phyloP scores from a whole-genome alignment of 768 basidiomycete species.

The Mrakia hoshinonis region DNA sequence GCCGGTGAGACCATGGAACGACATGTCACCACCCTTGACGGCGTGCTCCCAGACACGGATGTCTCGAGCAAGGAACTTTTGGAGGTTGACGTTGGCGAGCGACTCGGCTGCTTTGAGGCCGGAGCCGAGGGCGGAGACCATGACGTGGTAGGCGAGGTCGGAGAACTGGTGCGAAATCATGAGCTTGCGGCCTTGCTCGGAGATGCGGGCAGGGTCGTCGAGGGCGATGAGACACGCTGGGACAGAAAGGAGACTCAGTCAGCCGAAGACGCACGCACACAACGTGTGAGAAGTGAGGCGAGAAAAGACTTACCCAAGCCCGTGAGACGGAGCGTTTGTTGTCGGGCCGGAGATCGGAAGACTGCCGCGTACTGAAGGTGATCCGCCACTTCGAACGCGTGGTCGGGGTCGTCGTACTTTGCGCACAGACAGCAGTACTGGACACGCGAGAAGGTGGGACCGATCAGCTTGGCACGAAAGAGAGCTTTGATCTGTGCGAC shows the following conservation, averaged over 20 bases:
- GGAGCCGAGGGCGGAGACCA: constrained; percentile 62
- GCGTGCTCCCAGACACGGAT: constrained; percentile 60
- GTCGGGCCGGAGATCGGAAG: constrained; percentile 44
- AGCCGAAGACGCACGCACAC: not conserved
- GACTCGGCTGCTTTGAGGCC: constrained; percentile 63
- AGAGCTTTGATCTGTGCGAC: not conserved
- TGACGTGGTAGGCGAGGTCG: constrained; percentile 71
- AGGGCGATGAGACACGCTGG: constrained; percentile 65
- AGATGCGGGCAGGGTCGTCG: constrained; percentile 51
- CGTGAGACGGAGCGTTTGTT: constrained; percentile 65
- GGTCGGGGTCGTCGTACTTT: constrained; percentile 38
- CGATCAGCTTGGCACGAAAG: not conserved
- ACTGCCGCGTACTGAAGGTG: constrained; percentile 36
- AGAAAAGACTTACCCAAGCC: constrained; percentile 55
- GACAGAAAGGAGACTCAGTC: not conserved
- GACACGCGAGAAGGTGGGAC: not conserved
- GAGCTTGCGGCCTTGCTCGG: constrained; percentile 69
- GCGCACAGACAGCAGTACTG: constrained; percentile 41
- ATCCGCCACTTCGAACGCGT: constrained; percentile 38
- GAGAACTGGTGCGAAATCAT: constrained; percentile 72
- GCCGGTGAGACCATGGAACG: constrained; percentile 48
- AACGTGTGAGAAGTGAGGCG: not conserved
- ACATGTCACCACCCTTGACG: constrained; percentile 52
- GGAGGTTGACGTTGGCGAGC: constrained; percentile 66
- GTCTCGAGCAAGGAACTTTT: constrained; percentile 77